phyloP scores from a whole-genome alignment of 257 asterid species.

The Avicennia marina region DNA sequence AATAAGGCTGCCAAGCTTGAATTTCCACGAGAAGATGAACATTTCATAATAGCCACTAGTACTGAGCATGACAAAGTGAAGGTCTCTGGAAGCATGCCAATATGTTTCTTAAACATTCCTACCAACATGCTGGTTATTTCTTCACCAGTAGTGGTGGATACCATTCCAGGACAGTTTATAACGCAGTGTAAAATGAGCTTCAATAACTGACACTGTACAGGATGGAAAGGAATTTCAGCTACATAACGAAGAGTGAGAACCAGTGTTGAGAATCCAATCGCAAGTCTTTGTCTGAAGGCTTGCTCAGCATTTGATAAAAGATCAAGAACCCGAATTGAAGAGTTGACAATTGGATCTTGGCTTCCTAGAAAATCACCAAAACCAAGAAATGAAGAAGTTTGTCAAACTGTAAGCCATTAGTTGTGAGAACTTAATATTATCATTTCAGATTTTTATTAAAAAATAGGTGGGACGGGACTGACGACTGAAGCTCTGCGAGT shows the following conservation, averaged over 20 bases:
- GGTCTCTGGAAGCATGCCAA: constrained; percentile 72
- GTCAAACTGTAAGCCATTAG: constrained; percentile 16
- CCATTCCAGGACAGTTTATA: constrained; percentile 66
- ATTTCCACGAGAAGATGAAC: constrained; percentile 57
- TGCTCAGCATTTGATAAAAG: constrained; percentile 63
- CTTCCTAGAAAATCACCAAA: constrained; percentile 43
- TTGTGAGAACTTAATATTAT: neutral
- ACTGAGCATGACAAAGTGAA: constrained; percentile 70
- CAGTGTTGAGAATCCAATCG: constrained; percentile 78
- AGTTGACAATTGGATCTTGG: constrained; percentile 67
- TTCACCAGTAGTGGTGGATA: constrained; percentile 53
- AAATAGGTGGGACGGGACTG: too few relatives aligned
- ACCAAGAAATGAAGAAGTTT: constrained; percentile 5
- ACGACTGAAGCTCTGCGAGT: too few relatives aligned
- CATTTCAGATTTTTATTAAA: too few relatives aligned
- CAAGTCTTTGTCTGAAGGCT: constrained; percentile 70
- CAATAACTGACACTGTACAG: constrained; percentile 55
- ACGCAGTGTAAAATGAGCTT: constrained; percentile 68
- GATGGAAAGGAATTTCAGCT: constrained; percentile 81
- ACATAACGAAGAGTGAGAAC: constrained; percentile 68
- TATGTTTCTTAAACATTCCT: constrained; percentile 60
- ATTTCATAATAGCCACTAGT: constrained; percentile 67
- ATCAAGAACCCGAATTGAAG: constrained; percentile 83
- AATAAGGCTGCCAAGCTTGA: constrained; percentile 47
- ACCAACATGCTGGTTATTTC: constrained; percentile 59